These are phyloP conservation scores for Calendula officinalis DNA, from an alignment of 129 eudicot species.

Conservation along the genomic window DNA sequence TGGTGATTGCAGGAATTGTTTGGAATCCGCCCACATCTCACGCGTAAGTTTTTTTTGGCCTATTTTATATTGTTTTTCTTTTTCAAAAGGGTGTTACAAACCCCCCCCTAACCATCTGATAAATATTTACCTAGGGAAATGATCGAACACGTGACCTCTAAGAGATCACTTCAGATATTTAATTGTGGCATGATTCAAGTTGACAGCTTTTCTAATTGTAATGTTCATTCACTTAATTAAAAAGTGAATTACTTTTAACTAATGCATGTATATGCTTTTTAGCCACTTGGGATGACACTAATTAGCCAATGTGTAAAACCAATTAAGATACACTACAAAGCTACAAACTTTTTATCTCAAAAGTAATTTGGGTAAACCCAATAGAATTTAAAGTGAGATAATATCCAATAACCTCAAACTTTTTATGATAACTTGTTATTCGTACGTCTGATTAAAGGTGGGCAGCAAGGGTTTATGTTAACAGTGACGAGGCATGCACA, in stretches of 20 bases:
- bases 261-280: conserved; percentile 1
- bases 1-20: conserved; percentile 87
- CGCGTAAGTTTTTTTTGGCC: conserved; percentile 64
- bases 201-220: conserved; percentile 7
- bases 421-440: neutral
- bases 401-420: neutral
- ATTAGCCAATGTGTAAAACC: conserved; percentile 2
- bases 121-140: too few species aligned
- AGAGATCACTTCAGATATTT: neutral
- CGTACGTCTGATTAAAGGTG: conserved; percentile 51
- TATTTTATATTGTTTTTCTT: neutral
- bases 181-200: conserved; percentile 14
- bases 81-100: too few species aligned
- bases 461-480: conserved; percentile 92
- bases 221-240: conserved; percentile 14
- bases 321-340: conserved; percentile 5
- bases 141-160: too few species aligned
- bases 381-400: neutral
- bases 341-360: too few species aligned
- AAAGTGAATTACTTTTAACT: conserved; percentile 2
- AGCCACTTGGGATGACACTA: neutral
- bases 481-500: conserved; percentile 65
- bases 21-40: conserved; percentile 98
- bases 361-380: too few species aligned
- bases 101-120: too few species aligned